phyloP scores from a whole-genome alignment of 345 rosid genomes.

The Dipteronia sinensis region DNA sequence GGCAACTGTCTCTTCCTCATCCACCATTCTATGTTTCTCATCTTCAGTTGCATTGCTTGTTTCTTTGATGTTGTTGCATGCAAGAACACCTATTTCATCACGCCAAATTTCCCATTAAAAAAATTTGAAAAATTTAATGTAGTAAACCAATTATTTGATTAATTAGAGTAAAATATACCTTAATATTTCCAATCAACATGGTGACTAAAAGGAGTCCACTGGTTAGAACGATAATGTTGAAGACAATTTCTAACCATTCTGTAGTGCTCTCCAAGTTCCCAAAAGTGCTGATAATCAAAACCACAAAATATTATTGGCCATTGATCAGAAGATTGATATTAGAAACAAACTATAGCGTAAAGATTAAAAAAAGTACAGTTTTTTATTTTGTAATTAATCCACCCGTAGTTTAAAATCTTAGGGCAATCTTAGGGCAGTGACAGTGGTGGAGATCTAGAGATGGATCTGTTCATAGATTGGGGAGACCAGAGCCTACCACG shows the following conservation, averaged over 20 bases:
- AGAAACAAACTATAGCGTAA: neutral
- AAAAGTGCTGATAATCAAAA: slow-evolving; percentile 59
- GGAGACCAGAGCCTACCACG: too few relatives aligned
- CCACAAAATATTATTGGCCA: too few relatives aligned
- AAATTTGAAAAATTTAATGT: neutral
- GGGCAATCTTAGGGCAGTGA: too few relatives aligned
- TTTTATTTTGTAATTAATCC: too few relatives aligned
- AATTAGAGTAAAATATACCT: slow-evolving; percentile 44
- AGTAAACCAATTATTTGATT: neutral
- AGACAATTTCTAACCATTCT: slow-evolving; percentile 95
- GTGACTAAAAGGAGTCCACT: slow-evolving; percentile 93
- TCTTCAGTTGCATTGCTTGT: slow-evolving; percentile 95
- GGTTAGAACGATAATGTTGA: slow-evolving; percentile 91
- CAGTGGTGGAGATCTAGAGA: too few relatives aligned
- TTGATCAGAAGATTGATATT: neutral
- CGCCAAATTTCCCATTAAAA: neutral
- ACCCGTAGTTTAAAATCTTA: too few relatives aligned
- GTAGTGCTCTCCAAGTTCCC: slow-evolving; percentile 96
- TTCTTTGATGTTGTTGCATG: slow-evolving; percentile 95
- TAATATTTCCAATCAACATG: slow-evolving; percentile 95
- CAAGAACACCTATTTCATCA: slow-evolving; percentile 62
- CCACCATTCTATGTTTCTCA: slow-evolving; percentile 99
- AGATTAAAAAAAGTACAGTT: too few relatives aligned
- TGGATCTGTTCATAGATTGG: too few relatives aligned
- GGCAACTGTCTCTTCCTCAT: slow-evolving; percentile 92